Conservation (phyloP, 1,284 basidiomycete genomes). For the Ustilago bromivora region DNA sequence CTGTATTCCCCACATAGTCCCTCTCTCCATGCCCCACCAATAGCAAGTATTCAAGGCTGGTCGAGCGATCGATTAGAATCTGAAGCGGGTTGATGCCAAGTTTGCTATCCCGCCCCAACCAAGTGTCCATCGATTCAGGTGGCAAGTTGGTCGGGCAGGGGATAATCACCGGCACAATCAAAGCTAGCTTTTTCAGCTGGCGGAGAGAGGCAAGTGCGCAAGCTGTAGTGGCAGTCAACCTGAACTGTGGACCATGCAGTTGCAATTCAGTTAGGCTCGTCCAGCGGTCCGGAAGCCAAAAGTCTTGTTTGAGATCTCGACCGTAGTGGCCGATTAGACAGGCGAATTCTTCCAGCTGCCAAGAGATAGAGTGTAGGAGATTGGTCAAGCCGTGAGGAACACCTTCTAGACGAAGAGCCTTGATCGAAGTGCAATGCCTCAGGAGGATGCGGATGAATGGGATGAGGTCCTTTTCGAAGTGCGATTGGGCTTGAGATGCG, state of each 20-base stretch:
- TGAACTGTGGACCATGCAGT: conserved; percentile 38
- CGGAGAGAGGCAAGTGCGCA: conserved; percentile 14
- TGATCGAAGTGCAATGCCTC: conserved; percentile 3
- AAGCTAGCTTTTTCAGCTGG: conserved; percentile 13
- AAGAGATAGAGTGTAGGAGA: neutral
- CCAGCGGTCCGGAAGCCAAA: conserved; percentile 32
- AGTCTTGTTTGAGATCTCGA: conserved; percentile 23
- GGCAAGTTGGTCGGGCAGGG: neutral
- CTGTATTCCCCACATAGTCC: conserved; percentile 33
- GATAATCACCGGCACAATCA: conserved; percentile 39
- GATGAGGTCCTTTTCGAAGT: conserved; percentile 21
- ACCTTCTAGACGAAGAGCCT: conserved; percentile 28
- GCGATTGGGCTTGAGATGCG: conserved; percentile 38
- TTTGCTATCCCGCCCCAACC: neutral
- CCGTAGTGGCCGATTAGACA: conserved; percentile 38
- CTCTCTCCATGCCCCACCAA: conserved; percentile 35
- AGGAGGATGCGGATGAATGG: conserved; percentile 26
- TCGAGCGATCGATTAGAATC: conserved; percentile 18
- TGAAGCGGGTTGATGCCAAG: conserved; percentile 37
- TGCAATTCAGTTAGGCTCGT: conserved; percentile 20
- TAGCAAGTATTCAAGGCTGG: conserved; percentile 20
- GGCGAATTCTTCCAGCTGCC: conserved; percentile 1
- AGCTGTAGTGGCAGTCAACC: conserved; percentile 13
- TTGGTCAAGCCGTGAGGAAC: conserved; percentile 16
- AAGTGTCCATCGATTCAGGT: neutral